Base-by-base conservation (phyloP, 192 early-diverging fungal species). In the Diversispora epigaea region DNA sequence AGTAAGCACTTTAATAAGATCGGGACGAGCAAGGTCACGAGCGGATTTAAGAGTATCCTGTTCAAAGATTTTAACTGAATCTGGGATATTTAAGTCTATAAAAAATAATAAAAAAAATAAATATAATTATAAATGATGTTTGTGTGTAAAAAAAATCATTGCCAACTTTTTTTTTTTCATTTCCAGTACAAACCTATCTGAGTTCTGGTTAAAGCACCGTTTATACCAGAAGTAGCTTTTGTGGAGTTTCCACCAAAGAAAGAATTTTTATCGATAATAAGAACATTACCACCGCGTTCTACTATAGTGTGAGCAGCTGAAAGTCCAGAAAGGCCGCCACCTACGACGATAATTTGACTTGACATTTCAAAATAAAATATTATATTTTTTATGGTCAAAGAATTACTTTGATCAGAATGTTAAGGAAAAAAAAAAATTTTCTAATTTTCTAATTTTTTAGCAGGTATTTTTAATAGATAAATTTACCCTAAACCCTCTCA, bases 171-270 rank as follows among this genome's bases (percentile, higher is more conserved):
- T 50, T 50, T 50, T 50, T 50, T 50, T 50, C 6, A 50, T 32
- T 32, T 32, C 25, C 25, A 32, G 25, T 52, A 77, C 77, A 45
- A 76, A 83, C 82, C 72, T 47, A 89, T 83, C 78, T 98, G 96
- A 57, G 94, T 93, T 62, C 86, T 87, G 54, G 96, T 98, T 46
- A 91, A 83, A 49, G 92, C 95, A 54, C 95, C 95, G 86, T 97
- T 98, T 82, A 98, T 98, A 70, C 96, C 96, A 5, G 95, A 96
- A 15, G 95, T 96, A 25, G 96, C 96, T 85, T 98, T 98, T 76
- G 95, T 96, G 52, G 95, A 97, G 89, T 98, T 98, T 40, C 95
- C 95, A 55, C 94, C 94, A 73, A 96, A 87, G 85, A 94, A 94
- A 75, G 90, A 80, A 81, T 96, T 94, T 81, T 96, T 96, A 79